phyloP scores from a whole-genome alignment of 768 basidiomycete genomes.

The Calvatia gigantea region DNA sequence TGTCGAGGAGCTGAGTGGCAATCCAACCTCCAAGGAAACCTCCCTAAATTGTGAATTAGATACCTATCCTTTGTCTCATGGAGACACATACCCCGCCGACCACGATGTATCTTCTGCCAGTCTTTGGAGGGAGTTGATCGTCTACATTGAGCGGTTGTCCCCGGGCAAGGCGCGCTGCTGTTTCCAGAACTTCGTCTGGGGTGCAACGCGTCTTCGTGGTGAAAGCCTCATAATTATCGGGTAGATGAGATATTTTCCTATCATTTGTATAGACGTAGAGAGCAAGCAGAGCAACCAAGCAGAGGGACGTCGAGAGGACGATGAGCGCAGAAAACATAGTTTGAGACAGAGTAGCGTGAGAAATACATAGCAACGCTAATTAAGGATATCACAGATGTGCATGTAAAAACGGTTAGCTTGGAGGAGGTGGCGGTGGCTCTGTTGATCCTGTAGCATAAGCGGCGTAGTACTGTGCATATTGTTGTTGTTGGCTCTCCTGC shows the following conservation, averaged over 20 bases:
- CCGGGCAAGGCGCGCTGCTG: constrained; percentile 33
- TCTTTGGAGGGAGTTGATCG: constrained; percentile 58
- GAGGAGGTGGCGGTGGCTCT: constrained; percentile 33
- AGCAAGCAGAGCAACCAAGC: constrained; percentile 15
- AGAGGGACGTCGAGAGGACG: not conserved
- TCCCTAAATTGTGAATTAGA: constrained; percentile 35
- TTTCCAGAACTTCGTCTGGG: constrained; percentile 33
- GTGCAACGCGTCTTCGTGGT: constrained; percentile 49
- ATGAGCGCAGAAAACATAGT: not conserved
- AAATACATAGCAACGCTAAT: not conserved
- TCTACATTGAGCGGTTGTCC: constrained; percentile 30
- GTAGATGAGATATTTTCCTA: constrained; percentile 44
- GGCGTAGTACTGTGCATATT: constrained; percentile 73
- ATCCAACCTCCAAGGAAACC: constrained; percentile 83
- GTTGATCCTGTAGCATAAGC: constrained; percentile 34
- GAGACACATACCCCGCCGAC: constrained; percentile 61
- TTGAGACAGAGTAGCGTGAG: not conserved
- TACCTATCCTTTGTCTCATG: not conserved
- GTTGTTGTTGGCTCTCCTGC: constrained; percentile 70
- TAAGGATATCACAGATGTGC: not conserved
- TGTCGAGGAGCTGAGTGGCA: constrained; percentile 58
- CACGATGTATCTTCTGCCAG: constrained; percentile 72
- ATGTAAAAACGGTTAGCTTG: constrained; percentile 12
- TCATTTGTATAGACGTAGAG: constrained; percentile 47
- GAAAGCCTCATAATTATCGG: constrained; percentile 42